Evolutionary conservation across 768 basidiomycete genomes (phyloP).

Genomic region (Leccinum longicurvipes): DNA sequence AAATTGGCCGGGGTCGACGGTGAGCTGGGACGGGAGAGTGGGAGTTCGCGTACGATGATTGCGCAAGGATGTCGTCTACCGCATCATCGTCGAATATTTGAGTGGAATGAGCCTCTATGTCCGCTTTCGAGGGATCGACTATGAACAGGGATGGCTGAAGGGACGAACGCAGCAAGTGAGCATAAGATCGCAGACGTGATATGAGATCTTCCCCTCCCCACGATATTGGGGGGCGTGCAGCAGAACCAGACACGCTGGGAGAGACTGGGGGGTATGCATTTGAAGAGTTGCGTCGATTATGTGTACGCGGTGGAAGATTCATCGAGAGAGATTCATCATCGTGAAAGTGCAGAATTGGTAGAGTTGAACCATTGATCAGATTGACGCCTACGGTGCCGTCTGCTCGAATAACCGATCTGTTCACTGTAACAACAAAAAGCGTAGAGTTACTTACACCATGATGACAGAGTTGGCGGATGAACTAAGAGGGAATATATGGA

Average conservation of each 20-base stretch:
- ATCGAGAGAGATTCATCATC: constrained; percentile 92
- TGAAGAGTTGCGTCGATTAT: constrained; percentile 34
- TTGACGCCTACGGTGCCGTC: constrained; percentile 90
- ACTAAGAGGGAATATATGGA: constrained; percentile 89
- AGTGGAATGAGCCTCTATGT: constrained; percentile 87
- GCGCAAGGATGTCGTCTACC: constrained; percentile 81
- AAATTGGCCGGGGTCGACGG: constrained; percentile 67
- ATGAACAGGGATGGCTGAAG: constrained; percentile 85
- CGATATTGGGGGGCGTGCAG: constrained; percentile 42
- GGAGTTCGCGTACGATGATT: constrained; percentile 72
- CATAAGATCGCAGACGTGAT: constrained; percentile 68
- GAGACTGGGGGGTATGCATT: constrained; percentile 66
- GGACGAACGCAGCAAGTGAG: constrained; percentile 79
- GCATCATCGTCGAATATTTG: constrained; percentile 83
- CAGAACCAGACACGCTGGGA: constrained; percentile 41
- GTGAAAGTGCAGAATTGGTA: constrained; percentile 92
- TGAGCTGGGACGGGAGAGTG: constrained; percentile 84
- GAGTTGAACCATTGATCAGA: constrained; percentile 77
- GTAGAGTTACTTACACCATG: constrained; percentile 61
- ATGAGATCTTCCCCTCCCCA: constrained; percentile 92
- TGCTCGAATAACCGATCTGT: constrained; percentile 28
- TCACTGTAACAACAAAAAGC: background rate
- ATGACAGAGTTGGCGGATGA: constrained; percentile 77
- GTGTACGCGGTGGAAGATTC: constrained; percentile 42
- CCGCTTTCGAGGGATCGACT: constrained; percentile 88